phyloP scores from a whole-genome alignment of 352 stramenopile genomes.

The Aphanomyces astaci region DNA sequence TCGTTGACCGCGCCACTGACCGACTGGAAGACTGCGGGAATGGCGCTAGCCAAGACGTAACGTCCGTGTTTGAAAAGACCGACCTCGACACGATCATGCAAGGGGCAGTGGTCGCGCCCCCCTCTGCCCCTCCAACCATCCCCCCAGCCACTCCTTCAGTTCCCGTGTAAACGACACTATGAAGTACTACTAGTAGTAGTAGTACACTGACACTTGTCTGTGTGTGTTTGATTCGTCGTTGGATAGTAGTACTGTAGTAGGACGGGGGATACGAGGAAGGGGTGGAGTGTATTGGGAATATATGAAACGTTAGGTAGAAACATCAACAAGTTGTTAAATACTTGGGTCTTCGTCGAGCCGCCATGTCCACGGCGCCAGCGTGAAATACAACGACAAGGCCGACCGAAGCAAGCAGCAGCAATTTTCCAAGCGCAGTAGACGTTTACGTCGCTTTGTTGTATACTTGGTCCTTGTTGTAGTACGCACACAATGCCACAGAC shows the following conservation, averaged over 20 bases:
- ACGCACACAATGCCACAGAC: constrained; percentile 21
- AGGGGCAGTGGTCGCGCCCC: constrained; percentile 31
- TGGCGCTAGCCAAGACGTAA: constrained; percentile 27
- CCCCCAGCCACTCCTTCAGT: no score
- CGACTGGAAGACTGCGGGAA: constrained; percentile 40
- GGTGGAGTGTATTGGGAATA: background rate
- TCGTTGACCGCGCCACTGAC: constrained; percentile 46
- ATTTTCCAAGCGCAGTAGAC: background rate
- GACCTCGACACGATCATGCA: constrained; percentile 53
- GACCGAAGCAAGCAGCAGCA: background rate
- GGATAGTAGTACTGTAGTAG: no score
- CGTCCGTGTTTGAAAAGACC: constrained; percentile 47
- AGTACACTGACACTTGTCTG: no score
- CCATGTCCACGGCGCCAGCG: background rate
- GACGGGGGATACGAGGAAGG: no score
- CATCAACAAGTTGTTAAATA: constrained; percentile 26
- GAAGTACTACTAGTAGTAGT: no score
- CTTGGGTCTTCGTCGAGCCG: constrained; percentile 8
- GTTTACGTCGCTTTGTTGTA: constrained; percentile 19
- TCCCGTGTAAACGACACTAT: no score
- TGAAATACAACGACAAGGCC: background rate
- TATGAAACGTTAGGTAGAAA: constrained; percentile 25
- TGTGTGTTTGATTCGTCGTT: no score
- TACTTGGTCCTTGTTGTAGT: constrained; percentile 25
- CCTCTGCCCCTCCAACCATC: background rate